phyloP scores from a whole-genome alignment of 2,329 filamentous ascomycete species.

The Hypoxylon sp. region DNA sequence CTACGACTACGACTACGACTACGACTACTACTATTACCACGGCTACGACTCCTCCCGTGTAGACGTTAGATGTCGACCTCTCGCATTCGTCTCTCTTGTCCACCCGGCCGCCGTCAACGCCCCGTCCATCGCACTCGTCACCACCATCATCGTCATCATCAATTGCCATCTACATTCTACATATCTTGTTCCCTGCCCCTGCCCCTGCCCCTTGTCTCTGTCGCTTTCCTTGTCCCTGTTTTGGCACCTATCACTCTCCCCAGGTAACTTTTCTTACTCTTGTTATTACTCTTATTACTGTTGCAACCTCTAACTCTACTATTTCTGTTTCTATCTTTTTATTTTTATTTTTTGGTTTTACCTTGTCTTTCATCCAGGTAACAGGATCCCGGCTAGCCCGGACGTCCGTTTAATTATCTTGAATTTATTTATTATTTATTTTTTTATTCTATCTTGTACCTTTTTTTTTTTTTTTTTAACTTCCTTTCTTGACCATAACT shows the following conservation, averaged over 20 bases:
- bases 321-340: neutral
- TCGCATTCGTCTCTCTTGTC: constrained; percentile 1
- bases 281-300: constrained; percentile 14
- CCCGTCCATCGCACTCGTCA: neutral
- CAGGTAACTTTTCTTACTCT: constrained; percentile 23
- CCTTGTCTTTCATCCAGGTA: constrained; percentile 8
- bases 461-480: constrained; percentile 13
- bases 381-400: constrained; percentile 33
- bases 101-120: neutral
- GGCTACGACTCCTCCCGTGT: constrained; percentile 3
- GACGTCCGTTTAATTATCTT: constrained; percentile 37
- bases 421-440: constrained; percentile 12
- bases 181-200: neutral
- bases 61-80: constrained; percentile 3
- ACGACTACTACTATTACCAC: too few relatives aligned
- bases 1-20: too few relatives aligned
- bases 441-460: too few relatives aligned
- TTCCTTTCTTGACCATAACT: constrained; percentile 33
- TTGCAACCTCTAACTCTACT: neutral
- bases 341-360: constrained; percentile 9
- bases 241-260: constrained; percentile 7
- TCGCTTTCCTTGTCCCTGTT: neutral
- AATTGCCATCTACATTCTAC: neutral
- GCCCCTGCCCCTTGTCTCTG: neutral
- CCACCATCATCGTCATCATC: neutral